Percentiles rank a stretch among this genome's conserved stretches.
Evolutionary conservation across 495 filamentous ascomycete species (phyloP).

Genomic region (Opeltia flavorubescens): DNA sequence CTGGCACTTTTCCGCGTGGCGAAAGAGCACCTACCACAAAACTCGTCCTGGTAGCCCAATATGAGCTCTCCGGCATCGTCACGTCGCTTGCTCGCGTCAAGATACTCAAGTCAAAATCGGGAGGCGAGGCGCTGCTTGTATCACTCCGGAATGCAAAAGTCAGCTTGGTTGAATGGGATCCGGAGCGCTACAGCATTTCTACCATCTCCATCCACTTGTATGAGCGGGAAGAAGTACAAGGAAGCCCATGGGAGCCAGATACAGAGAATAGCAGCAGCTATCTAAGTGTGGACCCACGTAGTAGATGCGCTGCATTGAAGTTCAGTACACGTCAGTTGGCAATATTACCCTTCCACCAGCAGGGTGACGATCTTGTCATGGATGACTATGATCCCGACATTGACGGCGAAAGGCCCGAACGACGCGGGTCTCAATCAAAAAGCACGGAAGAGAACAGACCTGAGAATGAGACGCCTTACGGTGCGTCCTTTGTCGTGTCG

Average conservation of each 20-base stretch:
- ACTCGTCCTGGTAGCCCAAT: conserved; percentile 71
- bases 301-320: conserved; percentile 81
- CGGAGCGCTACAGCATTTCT: conserved; percentile 55
- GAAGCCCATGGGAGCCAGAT: conserved; percentile 60
- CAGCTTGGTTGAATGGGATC: conserved; percentile 89
- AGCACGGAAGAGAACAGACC: conserved; percentile 39
- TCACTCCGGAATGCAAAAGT: conserved; percentile 83
- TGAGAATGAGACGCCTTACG: conserved; percentile 60
- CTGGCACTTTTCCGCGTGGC: conserved; percentile 18
- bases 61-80: conserved; percentile 63
- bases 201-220: conserved; percentile 97
- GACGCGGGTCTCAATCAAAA: conserved; percentile 9
- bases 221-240: conserved; percentile 74
- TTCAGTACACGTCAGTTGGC: conserved; percentile 82
- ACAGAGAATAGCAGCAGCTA: conserved; percentile 57
- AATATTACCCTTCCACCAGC: conserved; percentile 81
- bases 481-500: conserved; percentile 80
- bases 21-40: conserved; percentile 50
- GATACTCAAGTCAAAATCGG: conserved; percentile 51
- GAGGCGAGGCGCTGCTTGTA: conserved; percentile 71
- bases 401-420: conserved; percentile 34
- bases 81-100: conserved; percentile 69
- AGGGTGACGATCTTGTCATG: conserved; percentile 77
- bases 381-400: conserved; percentile 75
- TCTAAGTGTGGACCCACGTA: conserved; percentile 78